Evolutionary conservation across 257 asterid species (phyloP), one percentile per base, ranked within the genome.

Genomic region (Solanum paucissectum): DNA sequence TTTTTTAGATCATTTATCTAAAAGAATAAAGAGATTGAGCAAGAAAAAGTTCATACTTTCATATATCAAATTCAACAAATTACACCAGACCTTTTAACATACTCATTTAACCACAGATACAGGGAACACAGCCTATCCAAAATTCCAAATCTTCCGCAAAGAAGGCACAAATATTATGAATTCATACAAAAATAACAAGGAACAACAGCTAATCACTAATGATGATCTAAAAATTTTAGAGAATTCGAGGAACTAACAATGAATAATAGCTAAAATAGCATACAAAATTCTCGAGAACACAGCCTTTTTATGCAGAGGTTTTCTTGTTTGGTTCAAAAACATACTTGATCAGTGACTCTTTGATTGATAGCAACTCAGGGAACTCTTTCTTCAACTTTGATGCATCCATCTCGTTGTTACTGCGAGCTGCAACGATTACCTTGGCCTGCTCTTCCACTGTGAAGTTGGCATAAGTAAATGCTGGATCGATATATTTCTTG

Each of bases 341-440:
- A 29, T 73, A 38, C 87, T 88, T 88, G 52, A 84, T 88, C 73
- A 88, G 76, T 11, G 90, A 88, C 20, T 88, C 90, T 38, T 88
- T 88, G 87, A 88, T 84, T 27, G 87, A 29, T 62, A 88, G 79
- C 58, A 88, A 40, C 27, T 88, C 79, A 13, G 86, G 81, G 86
- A 88, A 84, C 85, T 87, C 87, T 83, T 83, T 83, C 87, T 87
- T 87, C 89, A 87, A 87, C 73, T 87, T 87, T 25, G 87, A 88
- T 85, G 88, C 90, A 83, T 88, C 90, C 81, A 88, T 83, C 86
- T 88, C 90, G 9, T 88, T 88, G 84, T 88, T 88, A 73, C 90
- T 88, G 23, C 88, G 83, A 73, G 90, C 85, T 36, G 90, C 90
- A 37, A 88, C 79, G 27, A 88, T 88, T 60, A 88, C 90, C 69